A percentile compares a stretch with the other conserved stretches of the same genome.
Conservation (phyloP, 2,329 filamentous ascomycete species). For the Myrmaecium sp. region DNA sequence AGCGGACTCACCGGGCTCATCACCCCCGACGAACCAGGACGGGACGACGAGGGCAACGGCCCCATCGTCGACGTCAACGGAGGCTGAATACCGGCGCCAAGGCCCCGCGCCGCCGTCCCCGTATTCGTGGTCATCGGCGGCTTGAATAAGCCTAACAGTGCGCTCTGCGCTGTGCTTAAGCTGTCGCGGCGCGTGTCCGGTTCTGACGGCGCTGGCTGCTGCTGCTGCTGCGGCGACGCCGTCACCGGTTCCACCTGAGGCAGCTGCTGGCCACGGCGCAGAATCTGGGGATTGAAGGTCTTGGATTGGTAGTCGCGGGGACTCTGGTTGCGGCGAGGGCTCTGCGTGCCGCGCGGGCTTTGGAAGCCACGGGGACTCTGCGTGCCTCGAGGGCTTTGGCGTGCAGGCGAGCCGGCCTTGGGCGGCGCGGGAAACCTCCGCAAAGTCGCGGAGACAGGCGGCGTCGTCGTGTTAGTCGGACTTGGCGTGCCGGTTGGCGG, state of each 20-base stretch:
- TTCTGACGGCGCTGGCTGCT: constrained; percentile 1
- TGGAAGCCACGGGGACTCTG: constrained; percentile 5
- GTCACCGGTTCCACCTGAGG: constrained; percentile 1
- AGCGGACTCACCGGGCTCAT: constrained; percentile 22
- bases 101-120: constrained; percentile 1
- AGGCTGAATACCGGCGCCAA: background rate
- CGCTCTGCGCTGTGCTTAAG: constrained; percentile 13
- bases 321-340: background rate
- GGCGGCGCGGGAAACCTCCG: constrained; percentile 6
- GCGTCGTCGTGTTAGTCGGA: constrained; percentile 9
- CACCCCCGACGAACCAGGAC: constrained; percentile 14
- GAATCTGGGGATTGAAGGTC: constrained; percentile 18
- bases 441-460: constrained; percentile 11
- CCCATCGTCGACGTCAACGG: constrained; percentile 5
- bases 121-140: constrained; percentile 7
- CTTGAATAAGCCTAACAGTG: constrained; percentile 22
- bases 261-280: constrained; percentile 16
- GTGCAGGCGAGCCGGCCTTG: constrained; percentile 13
- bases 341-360: constrained; percentile 1
- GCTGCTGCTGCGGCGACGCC: constrained; percentile 5
- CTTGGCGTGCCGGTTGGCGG: constrained; percentile 3
- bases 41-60: constrained; percentile 8
- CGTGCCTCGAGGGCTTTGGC: constrained; percentile 4
- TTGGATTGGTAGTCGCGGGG: constrained; percentile 3
- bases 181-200: constrained; percentile 14